Evolutionary conservation across 306 rosid species (phyloP).

Genomic region (Ochetophila trinervis): DNA sequence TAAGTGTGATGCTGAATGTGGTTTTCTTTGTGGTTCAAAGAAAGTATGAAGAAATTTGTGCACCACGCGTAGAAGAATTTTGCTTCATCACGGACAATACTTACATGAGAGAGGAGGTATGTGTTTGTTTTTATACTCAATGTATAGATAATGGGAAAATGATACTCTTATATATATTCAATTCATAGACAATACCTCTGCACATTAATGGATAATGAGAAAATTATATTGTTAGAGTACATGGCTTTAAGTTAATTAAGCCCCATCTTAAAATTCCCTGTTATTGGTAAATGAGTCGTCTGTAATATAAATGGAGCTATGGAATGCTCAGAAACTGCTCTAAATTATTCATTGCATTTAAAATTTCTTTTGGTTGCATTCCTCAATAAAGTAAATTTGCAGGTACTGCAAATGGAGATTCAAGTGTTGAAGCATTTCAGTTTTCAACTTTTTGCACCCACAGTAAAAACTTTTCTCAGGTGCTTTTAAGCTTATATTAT

Average conservation of each 20-base stretch:
- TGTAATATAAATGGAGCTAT: neutral
- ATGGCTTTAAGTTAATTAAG: too few species aligned
- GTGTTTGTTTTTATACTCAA: neutral
- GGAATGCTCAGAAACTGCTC: neutral
- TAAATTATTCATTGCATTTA: constrained; percentile 10
- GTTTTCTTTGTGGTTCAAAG: constrained; percentile 29
- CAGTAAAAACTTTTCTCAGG: constrained; percentile 66
- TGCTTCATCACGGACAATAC: constrained; percentile 66
- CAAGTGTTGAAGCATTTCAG: constrained; percentile 43
- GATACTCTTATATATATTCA: neutral
- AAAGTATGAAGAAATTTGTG: constrained; percentile 65
- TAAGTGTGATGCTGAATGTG: constrained; percentile 4
- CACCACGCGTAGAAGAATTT: constrained; percentile 58
- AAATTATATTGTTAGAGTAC: too few species aligned
- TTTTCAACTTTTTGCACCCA: constrained; percentile 62
- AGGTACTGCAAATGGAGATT: constrained; percentile 68
- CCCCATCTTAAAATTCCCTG: too few species aligned
- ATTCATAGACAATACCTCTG: too few species aligned
- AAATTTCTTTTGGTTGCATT: constrained; percentile 15
- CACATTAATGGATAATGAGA: too few species aligned
- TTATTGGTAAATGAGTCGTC: too few species aligned
- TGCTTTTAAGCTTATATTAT: constrained; percentile 20
- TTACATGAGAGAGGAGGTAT: constrained; percentile 60
- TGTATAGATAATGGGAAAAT: neutral
- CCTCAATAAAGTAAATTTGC: constrained; percentile 24